Percentiles rank a stretch among this genome's conserved stretches.
Conservation (phyloP, 2,329 filamentous ascomycete genomes). For the Capronia coronata region DNA sequence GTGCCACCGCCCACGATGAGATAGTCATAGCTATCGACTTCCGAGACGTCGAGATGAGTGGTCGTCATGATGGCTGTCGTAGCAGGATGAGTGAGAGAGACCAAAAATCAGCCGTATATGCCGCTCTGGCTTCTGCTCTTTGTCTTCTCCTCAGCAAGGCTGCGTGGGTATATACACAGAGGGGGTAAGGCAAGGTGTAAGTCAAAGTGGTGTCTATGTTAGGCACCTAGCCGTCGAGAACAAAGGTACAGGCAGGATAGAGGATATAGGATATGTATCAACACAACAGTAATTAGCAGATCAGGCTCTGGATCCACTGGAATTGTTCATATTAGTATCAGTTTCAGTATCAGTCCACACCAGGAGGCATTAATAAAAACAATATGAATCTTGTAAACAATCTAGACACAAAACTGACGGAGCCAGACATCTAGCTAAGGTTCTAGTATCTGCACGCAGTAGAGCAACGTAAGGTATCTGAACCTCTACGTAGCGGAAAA, state of each 20-base stretch:
- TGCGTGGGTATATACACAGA: not conserved
- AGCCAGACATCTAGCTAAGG: too few species aligned
- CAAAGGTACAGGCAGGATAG: not conserved
- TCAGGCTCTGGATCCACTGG: not conserved
- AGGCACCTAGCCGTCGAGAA: not conserved
- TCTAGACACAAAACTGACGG: too few species aligned
- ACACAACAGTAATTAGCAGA: too few species aligned
- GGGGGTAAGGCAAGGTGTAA: too few species aligned
- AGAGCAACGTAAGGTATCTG: too few species aligned
- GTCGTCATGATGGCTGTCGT: slow-evolving; percentile 55
- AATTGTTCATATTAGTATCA: too few species aligned
- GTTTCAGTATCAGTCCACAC: slow-evolving; percentile 1
- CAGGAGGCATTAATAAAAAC: too few species aligned
- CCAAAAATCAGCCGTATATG: not conserved
- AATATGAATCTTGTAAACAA: too few species aligned
- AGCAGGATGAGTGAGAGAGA: not conserved
- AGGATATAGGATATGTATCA: not conserved
- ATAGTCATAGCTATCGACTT: slow-evolving; percentile 69
- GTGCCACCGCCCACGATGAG: slow-evolving; percentile 80
- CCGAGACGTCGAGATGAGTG: slow-evolving; percentile 56
- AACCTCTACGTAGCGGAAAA: too few species aligned
- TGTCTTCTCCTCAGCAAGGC: not conserved
- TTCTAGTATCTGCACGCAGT: too few species aligned
- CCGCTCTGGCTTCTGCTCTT: too few species aligned
- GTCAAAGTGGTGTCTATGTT: not conserved